Evolutionary conservation across 306 rosid species (phyloP), one percentile per base, ranked within the genome.

Genomic region (Ormosia semicastrata): DNA sequence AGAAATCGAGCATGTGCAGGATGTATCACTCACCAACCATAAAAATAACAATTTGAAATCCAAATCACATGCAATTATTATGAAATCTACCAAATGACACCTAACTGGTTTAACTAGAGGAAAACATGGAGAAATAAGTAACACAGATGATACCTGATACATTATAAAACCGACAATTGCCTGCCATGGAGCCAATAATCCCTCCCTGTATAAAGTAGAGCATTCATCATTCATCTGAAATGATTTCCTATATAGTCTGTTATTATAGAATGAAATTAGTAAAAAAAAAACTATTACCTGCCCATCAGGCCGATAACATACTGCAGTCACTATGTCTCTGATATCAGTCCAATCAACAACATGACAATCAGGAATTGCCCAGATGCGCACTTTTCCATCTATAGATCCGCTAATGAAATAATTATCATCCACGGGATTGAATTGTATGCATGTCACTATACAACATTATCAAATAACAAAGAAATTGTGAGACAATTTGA

Each of bases 371-470:
- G 90, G 71, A 81, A 93, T 87, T 49, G 88, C 81, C 99, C 99
- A 96, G 69, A 96, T 89, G 79, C 99, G 99, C 68, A 96, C 93
- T 90, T 96, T 96, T 78, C 98, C 98, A 82, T 96, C 99, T 70
- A 96, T 93, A 29, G 97, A 96, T 83, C 99, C 99, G 33, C 97
- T 96, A 70, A 96, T 91, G 94, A 96, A 96, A 87, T 87, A 90
- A 75, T 92, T 82, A 50, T 96, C 99, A 87, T 96, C 97, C 78
- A 89, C 82, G 0, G 99, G 99, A 87, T 93, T 93, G 85, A 96
- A 96, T 77, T 96, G 98, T 80, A 92, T 91, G 77, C 98, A 71
- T 3, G 99, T 93, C 87, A 96, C 99, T 96, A 81, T 82, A 87
- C 29, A 40, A 77, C 59, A 79, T 33, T 54, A 83, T 41, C 73